phyloP scores from a whole-genome alignment of 1,284 basidiomycete genomes.

The Ustilago lituana region DNA sequence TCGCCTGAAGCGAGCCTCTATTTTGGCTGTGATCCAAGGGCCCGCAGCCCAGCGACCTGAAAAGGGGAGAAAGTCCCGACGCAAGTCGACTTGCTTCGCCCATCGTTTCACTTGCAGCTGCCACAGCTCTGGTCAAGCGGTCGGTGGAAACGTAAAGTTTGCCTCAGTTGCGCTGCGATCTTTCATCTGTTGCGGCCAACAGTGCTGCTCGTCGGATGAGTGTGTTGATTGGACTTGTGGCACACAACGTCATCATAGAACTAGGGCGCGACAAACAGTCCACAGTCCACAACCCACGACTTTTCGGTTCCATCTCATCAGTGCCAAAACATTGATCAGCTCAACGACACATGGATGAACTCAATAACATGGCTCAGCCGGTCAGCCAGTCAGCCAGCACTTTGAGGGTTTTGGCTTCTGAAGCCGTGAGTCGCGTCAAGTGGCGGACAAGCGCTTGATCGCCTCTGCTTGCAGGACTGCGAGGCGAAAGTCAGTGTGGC shows the following conservation, averaged over 20 bases:
- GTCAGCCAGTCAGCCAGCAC: no score
- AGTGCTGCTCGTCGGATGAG: not conserved
- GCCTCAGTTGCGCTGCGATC: not conserved
- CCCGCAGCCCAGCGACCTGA: not conserved
- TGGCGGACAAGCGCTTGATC: no score
- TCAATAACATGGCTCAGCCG: no score
- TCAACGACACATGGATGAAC: conserved; percentile 16
- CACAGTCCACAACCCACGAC: conserved; percentile 1
- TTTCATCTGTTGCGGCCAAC: not conserved
- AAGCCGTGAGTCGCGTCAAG: conserved; percentile 5
- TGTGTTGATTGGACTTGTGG: conserved; percentile 16
- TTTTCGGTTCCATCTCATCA: no score
- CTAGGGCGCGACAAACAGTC: conserved; percentile 7
- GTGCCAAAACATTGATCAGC: conserved; percentile 20
- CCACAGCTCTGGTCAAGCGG: not conserved
- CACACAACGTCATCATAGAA: conserved; percentile 9
- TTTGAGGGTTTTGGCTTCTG: not conserved
- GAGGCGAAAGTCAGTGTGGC: no score
- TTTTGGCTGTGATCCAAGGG: no score
- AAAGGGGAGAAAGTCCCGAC: conserved; percentile 9
- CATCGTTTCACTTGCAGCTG: conserved; percentile 1
- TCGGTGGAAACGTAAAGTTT: no score
- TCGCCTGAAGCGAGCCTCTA: no score
- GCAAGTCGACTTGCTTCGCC: conserved; percentile 15
- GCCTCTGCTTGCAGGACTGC: no score